phyloP scores from a whole-genome alignment of 768 basidiomycete genomes.

The Tylopilus cervinicoccineus region DNA sequence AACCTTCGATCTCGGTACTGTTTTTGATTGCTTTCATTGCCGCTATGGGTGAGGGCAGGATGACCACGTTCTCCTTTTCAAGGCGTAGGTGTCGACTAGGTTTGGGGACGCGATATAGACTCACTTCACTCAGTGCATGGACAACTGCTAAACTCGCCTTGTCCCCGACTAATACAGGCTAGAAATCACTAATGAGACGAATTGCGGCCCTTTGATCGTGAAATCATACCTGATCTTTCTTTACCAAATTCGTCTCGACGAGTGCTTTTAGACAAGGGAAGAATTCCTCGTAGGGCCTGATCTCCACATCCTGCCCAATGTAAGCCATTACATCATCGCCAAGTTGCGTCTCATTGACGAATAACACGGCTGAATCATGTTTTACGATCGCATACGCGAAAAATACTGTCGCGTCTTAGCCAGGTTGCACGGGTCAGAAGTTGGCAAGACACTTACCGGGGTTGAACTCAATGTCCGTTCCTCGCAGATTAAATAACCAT shows the following conservation, averaged over 20 bases:
- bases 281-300: slow-evolving; percentile 68
- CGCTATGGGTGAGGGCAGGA: slow-evolving; percentile 68
- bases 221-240: slow-evolving; percentile 28
- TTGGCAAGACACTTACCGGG: slow-evolving; percentile 39
- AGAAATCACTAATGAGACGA: background rate
- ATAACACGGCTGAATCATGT: slow-evolving; percentile 53
- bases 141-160: slow-evolving; percentile 81
- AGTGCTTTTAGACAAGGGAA: slow-evolving; percentile 59
- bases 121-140: slow-evolving; percentile 69
- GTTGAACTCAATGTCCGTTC: slow-evolving; percentile 89
- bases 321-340: slow-evolving; percentile 38
- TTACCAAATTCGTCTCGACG: slow-evolving; percentile 31
- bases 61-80: slow-evolving; percentile 51
- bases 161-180: slow-evolving; percentile 75
- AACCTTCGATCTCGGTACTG: slow-evolving; percentile 78
- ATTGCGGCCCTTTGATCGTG: slow-evolving; percentile 3
- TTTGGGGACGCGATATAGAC: slow-evolving; percentile 3
- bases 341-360: slow-evolving; percentile 54
- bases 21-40: slow-evolving; percentile 84
- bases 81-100: background rate
- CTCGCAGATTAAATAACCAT: slow-evolving; percentile 91
- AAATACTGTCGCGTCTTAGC: slow-evolving; percentile 54
- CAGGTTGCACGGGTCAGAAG: background rate
- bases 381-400: slow-evolving; percentile 88
- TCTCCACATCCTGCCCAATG: slow-evolving; percentile 57